These are phyloP conservation scores for Picea mariana DNA, from an alignment of 83 land plant genomes.

Conservation along the genomic window DNA sequence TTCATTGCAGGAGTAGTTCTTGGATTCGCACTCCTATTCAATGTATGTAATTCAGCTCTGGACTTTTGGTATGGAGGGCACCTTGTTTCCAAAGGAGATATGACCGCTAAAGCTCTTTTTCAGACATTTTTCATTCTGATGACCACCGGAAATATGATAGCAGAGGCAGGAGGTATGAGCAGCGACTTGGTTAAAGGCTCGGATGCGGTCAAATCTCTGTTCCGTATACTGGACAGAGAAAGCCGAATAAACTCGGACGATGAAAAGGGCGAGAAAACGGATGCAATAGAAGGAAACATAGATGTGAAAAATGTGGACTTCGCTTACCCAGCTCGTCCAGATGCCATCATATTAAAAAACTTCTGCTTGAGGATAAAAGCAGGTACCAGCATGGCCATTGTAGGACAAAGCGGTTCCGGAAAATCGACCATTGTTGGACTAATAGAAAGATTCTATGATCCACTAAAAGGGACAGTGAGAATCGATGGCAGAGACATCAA, in stretches of 20 bases:
- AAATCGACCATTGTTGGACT: constrained; percentile 37
- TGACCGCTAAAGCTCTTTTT: constrained; percentile 25
- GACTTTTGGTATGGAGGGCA: no score
- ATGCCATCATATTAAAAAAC: constrained; percentile 35
- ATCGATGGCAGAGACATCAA: constrained; percentile 27
- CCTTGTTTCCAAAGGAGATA: constrained; percentile 23
- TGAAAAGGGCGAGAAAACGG: not conserved
- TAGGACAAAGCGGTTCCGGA: constrained; percentile 29
- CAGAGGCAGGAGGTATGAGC: constrained; percentile 42
- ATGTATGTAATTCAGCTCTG: constrained; percentile 29
- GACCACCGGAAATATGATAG: constrained; percentile 41
- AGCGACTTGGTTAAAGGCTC: constrained; percentile 38
- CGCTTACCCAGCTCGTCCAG: constrained; percentile 55
- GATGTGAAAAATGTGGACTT: constrained; percentile 43
- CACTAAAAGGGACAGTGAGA: constrained; percentile 24
- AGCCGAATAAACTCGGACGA: constrained; percentile 39
- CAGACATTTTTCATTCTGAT: not conserved
- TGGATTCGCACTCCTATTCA: constrained; percentile 24
- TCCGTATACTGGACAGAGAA: constrained; percentile 31
- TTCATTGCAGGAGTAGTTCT: constrained; percentile 41
- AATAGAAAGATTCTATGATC: constrained; percentile 69
- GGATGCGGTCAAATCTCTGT: constrained; percentile 35
- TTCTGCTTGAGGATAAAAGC: not conserved
- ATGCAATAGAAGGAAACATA: constrained; percentile 21
- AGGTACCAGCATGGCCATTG: constrained; percentile 57